Conservation (phyloP, 2,329 filamentous ascomycete genomes). For the Ramularia endophylla region DNA sequence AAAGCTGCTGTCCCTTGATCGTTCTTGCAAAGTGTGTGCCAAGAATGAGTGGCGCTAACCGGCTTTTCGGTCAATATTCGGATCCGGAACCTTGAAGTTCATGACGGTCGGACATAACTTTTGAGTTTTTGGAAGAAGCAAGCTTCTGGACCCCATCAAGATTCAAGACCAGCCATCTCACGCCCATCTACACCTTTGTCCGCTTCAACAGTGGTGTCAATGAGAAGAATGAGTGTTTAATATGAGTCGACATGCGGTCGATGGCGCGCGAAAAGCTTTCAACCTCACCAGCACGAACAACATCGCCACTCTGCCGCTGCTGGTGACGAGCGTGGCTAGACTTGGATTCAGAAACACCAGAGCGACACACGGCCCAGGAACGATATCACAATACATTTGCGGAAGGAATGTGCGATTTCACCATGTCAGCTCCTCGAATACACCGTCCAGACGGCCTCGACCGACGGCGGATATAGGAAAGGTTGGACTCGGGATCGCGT, state of each 20-base stretch:
- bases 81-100: too few species aligned
- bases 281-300: constrained; percentile 8
- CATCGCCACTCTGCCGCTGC: constrained; percentile 4
- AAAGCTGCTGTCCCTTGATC: too few species aligned
- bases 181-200: too few species aligned
- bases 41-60: too few species aligned
- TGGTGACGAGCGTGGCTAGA: constrained; percentile 8
- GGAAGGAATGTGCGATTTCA: constrained; percentile 1
- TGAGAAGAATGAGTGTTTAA: constrained; percentile 8
- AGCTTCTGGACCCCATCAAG: too few species aligned
- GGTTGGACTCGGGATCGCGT: constrained; percentile 7
- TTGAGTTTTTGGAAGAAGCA: too few species aligned
- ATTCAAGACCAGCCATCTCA: too few species aligned
- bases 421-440: constrained; percentile 20
- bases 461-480: constrained; percentile 13
- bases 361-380: constrained; percentile 3
- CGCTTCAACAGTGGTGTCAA: constrained; percentile 12
- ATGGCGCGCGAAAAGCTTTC: constrained; percentile 15
- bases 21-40: not conserved
- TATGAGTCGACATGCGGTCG: constrained; percentile 39
- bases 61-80: too few species aligned
- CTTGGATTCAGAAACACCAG: constrained; percentile 3
- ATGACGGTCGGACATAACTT: too few species aligned
- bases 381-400: too few species aligned
- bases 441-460: constrained; percentile 16